Percentiles rank a stretch among this genome's conserved stretches.
phyloP scores from a whole-genome alignment of 345 rosid genomes.

The Ceriops tagal region DNA sequence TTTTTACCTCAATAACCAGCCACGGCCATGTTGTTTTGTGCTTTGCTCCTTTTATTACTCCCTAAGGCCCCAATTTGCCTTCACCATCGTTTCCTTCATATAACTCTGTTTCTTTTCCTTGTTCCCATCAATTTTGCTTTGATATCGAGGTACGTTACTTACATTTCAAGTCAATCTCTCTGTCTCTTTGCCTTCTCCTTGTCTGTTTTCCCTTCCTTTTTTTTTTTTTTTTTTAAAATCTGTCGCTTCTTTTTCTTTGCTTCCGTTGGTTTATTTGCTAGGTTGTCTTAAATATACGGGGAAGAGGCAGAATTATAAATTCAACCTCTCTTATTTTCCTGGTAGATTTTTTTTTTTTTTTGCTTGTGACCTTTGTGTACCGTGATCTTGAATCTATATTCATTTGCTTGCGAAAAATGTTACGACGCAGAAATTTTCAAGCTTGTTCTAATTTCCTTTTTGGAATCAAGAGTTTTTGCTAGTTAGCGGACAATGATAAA shows the following conservation, averaged over 20 bases:
- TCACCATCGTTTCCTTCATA: constrained; percentile 8
- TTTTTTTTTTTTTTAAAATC: not conserved
- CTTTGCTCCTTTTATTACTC: constrained; percentile 19
- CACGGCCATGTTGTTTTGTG: not conserved
- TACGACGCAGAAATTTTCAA: too few species aligned
- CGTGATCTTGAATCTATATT: too few species aligned
- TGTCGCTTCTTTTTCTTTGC: not conserved
- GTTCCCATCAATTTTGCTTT: constrained; percentile 11
- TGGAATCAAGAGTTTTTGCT: too few species aligned
- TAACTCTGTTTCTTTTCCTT: constrained; percentile 1
- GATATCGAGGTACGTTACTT: constrained; percentile 27
- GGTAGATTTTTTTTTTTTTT: too few species aligned
- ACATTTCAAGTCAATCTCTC: constrained; percentile 1
- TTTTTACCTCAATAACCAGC: constrained; percentile 10
- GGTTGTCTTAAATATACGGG: too few species aligned
- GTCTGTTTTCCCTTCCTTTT: not conserved
- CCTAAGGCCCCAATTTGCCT: not conserved
- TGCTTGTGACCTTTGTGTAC: too few species aligned
- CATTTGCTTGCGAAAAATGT: too few species aligned
- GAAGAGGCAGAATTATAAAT: too few species aligned
- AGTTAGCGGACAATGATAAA: too few species aligned
- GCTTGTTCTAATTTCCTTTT: too few species aligned
- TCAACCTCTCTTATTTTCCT: too few species aligned
- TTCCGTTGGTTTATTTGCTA: not conserved
- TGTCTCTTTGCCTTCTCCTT: not conserved